Evolutionary conservation across 2,329 filamentous ascomycete genomes (phyloP), one percentile per base, ranked within the genome.

Genomic region (Penicillium sp.): DNA sequence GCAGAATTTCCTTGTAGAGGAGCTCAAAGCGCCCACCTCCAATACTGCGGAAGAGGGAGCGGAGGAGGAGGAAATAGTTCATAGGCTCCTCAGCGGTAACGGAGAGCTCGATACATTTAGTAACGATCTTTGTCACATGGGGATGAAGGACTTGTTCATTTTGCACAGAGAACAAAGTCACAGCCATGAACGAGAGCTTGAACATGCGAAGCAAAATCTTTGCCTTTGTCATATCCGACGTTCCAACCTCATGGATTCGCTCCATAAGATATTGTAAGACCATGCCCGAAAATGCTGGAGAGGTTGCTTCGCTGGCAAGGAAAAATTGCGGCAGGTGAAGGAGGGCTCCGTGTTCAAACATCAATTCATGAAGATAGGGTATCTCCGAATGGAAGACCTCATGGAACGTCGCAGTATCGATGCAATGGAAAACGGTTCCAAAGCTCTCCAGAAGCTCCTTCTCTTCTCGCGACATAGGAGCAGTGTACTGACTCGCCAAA

Each of bases 351-450:
- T 99, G 93, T 66, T 97, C 89, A 66, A 97, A 95, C 72, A 95
- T 96, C 79, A 97, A 91, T 54, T 95, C 86, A 67, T 98, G 97
- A 34, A 99, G 81, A 68, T 89, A 88, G 34, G 91, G 91, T 51
- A 99, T 97, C 73, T 97, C 93, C 51, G 90, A 88, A 65, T 95
- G 88, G 67, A 98, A 99, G 36, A 98, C 90, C 72, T 99, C 93
- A 62, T 98, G 90, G 66, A 99, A 98, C 0, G 91, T 96, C 9
- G 94, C 93, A 2, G 93, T 93, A 64, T 99, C 93, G 55, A 99
- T 93, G 69, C 91, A 94, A 66, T 98, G 93, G 65, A 99, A 98
- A 27, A 98, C 90, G 0, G 93, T 97, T 2, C 91, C 93, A 66
- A 99, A 99, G 2, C 89, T 95, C 73, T 98, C 94, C 5, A 99